A percentile compares a stretch with the other conserved stretches of the same genome.
phyloP scores from a whole-genome alignment of 176 grass and related monocot genomes.

The Bolboschoenus planiculmis region DNA sequence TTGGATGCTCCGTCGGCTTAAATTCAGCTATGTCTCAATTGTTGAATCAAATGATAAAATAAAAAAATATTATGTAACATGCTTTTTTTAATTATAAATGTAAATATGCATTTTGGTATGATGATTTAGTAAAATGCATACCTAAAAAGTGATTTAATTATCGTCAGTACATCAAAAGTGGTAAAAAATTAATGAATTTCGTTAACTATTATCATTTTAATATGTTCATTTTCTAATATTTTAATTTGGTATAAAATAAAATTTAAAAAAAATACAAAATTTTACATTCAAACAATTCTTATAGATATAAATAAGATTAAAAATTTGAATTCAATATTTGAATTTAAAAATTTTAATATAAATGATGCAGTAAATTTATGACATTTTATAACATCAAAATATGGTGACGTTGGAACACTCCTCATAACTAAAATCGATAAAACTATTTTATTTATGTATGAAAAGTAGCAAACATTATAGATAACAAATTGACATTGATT shows the following conservation, averaged over 20 bases:
- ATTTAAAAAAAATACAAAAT: too few relatives aligned
- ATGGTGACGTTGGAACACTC: neutral
- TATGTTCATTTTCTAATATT: too few relatives aligned
- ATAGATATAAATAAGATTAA: too few relatives aligned
- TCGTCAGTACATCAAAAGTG: neutral
- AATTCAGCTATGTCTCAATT: neutral
- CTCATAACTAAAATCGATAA: neutral
- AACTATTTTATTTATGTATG: neutral
- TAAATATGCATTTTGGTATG: neutral
- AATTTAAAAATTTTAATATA: too few relatives aligned
- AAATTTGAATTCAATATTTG: too few relatives aligned
- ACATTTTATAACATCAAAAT: neutral
- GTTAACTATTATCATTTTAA: too few relatives aligned
- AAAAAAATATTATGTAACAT: neutral
- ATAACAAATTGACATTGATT: too few relatives aligned
- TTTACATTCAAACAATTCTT: too few relatives aligned
- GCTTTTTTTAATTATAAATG: neutral
- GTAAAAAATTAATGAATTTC: too few relatives aligned
- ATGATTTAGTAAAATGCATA: neutral
- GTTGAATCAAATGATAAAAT: neutral
- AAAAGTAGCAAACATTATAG: neutral
- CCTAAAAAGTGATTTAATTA: neutral
- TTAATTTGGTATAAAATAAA: too few relatives aligned
- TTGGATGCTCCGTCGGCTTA: neutral
- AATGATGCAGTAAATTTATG: neutral